Evolutionary conservation across 2,329 filamentous ascomycete species (phyloP), one percentile per base, ranked within the genome.

Genomic region (Fusarium graminum): DNA sequence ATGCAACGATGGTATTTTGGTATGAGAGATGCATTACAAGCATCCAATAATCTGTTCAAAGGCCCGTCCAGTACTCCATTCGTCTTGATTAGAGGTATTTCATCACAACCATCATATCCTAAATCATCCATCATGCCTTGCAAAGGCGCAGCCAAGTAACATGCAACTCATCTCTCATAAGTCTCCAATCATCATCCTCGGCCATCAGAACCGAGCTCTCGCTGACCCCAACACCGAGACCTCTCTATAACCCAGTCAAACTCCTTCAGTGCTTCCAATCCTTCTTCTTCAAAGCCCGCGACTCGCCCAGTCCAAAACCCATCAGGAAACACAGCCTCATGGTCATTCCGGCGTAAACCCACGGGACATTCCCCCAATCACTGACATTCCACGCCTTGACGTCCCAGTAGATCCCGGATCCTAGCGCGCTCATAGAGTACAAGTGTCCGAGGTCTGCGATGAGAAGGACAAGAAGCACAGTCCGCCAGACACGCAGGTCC

Each of bases 381-480:
- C 90, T 90, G 13, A 82, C 81, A 75, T 90, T 92, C 90, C 90
- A 92, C 11, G 77, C 75, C 66, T 77, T 71, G 28, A 86, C 80
- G 66, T 86, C 81, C 82, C 86, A 91, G 77, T 90, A 92, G n/a
- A 92, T 80, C 10, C 79, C 77, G 13, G 74, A 67, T 0, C 91
- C 91, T 29, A 90, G 80, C 28, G 80, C 80, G 34, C 81, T 79
- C 59, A 93, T 83, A 34, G 87, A 88, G 76, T 88, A 91, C 54
- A 94, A 78, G 76, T 94, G 92, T 5, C 91, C 92, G 32, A 93
- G 75, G 76, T 94, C 92, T n/a, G 90, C 92, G 16, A 94, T 75
- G 30, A 94, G 82, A 59, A 94, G 79, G 36, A 85, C 88, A 43
- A 90, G 78, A 6, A 94, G 80, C 26, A 94, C 81, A 2, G 86